Evolutionary conservation across 805 yeast genomes (phyloP).

Genomic region (Cyberlindnera euphorbiae): DNA sequence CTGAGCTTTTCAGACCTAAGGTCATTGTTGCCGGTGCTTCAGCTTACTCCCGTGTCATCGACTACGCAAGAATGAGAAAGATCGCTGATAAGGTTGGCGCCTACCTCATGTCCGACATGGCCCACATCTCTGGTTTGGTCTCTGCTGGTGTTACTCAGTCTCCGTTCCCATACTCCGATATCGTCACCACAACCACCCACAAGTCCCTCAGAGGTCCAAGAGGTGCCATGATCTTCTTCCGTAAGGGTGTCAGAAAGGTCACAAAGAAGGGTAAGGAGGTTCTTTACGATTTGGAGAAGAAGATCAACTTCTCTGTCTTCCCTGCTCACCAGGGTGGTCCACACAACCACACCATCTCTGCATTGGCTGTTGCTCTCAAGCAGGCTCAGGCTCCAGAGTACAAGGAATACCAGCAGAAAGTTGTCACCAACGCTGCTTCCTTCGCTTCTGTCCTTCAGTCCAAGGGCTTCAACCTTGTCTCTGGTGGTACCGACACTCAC

Average conservation of each 20-base stretch:
- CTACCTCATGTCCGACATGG: constrained; percentile 95
- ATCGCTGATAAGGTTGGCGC: constrained; percentile 98
- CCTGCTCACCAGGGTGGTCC: constrained; percentile 99
- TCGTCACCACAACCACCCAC: constrained; percentile 98
- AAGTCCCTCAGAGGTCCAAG: constrained; percentile 99
- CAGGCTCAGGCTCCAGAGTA: constrained; percentile 91
- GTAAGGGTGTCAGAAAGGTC: constrained; percentile 87
- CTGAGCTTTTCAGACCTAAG: constrained; percentile 91
- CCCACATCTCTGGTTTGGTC: constrained; percentile 93
- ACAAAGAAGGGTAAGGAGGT: constrained; percentile 92
- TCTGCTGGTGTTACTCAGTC: constrained; percentile 95
- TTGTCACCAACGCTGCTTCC: constrained; percentile 80
- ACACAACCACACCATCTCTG: constrained; percentile 98
- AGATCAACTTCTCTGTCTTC: constrained; percentile 97
- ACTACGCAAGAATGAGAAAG: constrained; percentile 92
- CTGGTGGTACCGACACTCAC: constrained; percentile 96
- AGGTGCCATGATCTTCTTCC: constrained; percentile 99
- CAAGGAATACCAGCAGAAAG: constrained; percentile 84
- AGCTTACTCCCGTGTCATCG: constrained; percentile 95
- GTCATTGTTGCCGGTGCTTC: constrained; percentile 96
- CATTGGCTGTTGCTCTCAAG: constrained; percentile 92
- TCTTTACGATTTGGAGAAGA: constrained; percentile 85
- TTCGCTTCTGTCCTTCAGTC: constrained; percentile 70
- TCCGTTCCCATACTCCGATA: constrained; percentile 95
- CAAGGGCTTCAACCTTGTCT: constrained; percentile 76